Conservation (phyloP, 2,329 filamentous ascomycete genomes). For the Cadophora sp. region DNA sequence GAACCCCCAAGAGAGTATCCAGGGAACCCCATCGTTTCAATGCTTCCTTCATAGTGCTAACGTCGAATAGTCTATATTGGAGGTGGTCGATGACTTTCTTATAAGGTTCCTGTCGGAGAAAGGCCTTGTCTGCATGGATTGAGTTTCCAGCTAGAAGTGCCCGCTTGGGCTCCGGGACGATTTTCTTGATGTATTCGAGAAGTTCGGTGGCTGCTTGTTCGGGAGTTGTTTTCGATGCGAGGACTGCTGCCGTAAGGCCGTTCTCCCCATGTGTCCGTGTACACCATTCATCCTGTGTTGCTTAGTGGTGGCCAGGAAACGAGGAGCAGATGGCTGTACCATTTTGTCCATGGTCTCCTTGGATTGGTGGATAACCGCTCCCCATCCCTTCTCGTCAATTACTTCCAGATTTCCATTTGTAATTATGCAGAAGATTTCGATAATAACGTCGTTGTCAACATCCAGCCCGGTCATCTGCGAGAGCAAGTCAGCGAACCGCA, state of each 20-base stretch:
- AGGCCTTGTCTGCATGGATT: conserved; percentile 87
- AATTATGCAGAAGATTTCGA: conserved; percentile 92
- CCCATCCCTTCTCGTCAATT: conserved; percentile 79
- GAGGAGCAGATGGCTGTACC: conserved; percentile 43
- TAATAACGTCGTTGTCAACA: conserved; percentile 78
- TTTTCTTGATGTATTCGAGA: conserved; percentile 77
- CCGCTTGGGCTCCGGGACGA: conserved; percentile 69
- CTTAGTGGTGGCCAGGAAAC: conserved; percentile 21
- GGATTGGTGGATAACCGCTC: conserved; percentile 78
- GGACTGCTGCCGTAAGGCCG: conserved; percentile 80
- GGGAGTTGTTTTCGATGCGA: conserved; percentile 75
- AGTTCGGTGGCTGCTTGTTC: conserved; percentile 73
- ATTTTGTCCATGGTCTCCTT: conserved; percentile 76
- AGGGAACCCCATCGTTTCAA: conserved; percentile 77
- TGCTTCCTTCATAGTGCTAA: conserved; percentile 92
- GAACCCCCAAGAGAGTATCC: conserved; percentile 66
- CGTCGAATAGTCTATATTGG: conserved; percentile 90
- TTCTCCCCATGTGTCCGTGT: conserved; percentile 77
- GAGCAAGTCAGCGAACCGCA: conserved; percentile 26
- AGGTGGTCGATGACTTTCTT: conserved; percentile 75
- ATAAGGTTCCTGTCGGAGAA: conserved; percentile 79
- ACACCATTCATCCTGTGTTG: conserved; percentile 78
- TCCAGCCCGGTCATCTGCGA: conserved; percentile 89
- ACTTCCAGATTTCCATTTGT: conserved; percentile 81
- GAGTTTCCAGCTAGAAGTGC: conserved; percentile 90